Base-by-base conservation (phyloP, 176 grass and related monocot species). In the Paspalum notatum region DNA sequence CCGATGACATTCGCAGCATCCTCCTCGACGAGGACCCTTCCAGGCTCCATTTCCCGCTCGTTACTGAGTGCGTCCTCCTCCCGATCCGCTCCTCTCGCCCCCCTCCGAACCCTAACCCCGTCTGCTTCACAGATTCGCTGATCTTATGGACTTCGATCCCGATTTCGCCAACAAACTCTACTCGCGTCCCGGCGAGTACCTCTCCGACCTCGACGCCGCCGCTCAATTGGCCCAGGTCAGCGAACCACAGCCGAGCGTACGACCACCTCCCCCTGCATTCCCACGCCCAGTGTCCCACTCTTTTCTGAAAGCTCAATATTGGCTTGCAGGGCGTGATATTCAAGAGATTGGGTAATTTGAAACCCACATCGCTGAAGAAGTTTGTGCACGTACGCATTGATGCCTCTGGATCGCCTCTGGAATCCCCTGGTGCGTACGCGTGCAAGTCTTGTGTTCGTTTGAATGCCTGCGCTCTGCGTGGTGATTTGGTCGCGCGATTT, bases 341-440 rank as follows among this genome's bases (percentile, higher is more conserved):
- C 11, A 17, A 81, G 37, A 39, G 77, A 21, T 50, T 20, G 25
- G 74, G 62, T n/a, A 53, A 86, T 70, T 60, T 52, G 79, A 14
- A 45, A 2, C 21, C 69, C 55, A 53, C 49, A 5, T 72, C 51
- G 42, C 11, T 64, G 81, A 94, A 89, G 70, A n/a, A 79, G 7
- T 75, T 62, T 15, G 72, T 95, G 63, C 95, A 91, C 68, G 87
- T 98, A 63, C 84, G 92, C 53, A 85, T 98, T 71, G 89, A 95
- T 50, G 27, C 76, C 78, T 76, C 77, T 8, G 88, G 92, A 7
- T 98, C 95, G 16, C 92, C 95, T 1, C 65, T 93, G 5, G 83
- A 91, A 59, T 94, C 61, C 61, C 90, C 86, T 21, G 90, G 95
- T 93, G 72, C 38, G 54, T 18, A n/a, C 43, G 1, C 14, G 13